Evolutionary conservation across 1,284 basidiomycete species (phyloP), one percentile per base, ranked within the genome.

Genomic region (Hymenochaete sp.): DNA sequence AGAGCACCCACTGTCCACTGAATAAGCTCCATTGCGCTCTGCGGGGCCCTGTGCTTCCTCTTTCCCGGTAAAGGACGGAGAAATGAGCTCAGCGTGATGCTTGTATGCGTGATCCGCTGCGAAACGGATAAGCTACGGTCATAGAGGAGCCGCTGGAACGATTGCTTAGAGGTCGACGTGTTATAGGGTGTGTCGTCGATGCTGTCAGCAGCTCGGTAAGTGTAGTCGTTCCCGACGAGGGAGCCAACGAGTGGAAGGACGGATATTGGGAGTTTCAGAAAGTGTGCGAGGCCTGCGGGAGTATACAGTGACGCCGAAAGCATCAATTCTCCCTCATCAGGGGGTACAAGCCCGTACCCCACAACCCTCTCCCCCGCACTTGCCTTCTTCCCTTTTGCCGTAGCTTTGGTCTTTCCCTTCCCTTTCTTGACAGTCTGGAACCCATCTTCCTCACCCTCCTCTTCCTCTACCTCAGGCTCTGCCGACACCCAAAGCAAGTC

Each of bases 141-240:
- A 55, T 87, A 88, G 59, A 87, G 84, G 16, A 82, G 56, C 0
- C 64, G 68, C 55, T 78, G 79, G n/a, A 75, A 44, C 64, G 67
- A 29, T 64, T 66, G 45, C 16, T 13, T 8, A 11, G 38, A 33
- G 14, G 44, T 24, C 25, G 24, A 29, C 14, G 37, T 32, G n/a
- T n/a, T n/a, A n/a, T n/a, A n/a, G 18, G 41, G 41, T 16, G 48
- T 29, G 16, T 21, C 28, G 19, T 35, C 28, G 7, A 53, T 54
- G 25, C 63, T 63, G 19, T 67, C 62, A 44, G 61, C 63, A 21
- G 64, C 68, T 53, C 60, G 71, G 57, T 60, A 74, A 0, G 80
- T 72, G 57, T 82, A 90, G 61, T 95, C 92, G 59, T 93, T 93
- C 24, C 92, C 92, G 7, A 89, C 75, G 1, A 95, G 66, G 2